phyloP scores from a whole-genome alignment of 345 rosid genomes.

The Eucalyptus cloeziana region DNA sequence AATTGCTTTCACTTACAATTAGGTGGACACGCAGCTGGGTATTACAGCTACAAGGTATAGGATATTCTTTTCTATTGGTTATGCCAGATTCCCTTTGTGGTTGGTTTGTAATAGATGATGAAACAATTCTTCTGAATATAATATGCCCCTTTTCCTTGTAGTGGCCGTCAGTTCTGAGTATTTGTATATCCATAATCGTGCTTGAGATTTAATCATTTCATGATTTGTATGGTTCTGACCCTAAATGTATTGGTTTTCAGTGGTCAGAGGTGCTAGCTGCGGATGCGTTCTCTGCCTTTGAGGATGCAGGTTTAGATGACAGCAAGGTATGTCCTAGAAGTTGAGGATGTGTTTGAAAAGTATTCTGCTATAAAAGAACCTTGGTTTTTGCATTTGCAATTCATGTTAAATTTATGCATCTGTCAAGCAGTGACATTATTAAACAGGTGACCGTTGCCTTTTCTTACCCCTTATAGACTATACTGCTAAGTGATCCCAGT shows the following conservation, averaged over 20 bases:
- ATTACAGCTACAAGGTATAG: slow-evolving; percentile 86
- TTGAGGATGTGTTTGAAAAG: background rate
- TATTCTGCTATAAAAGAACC: background rate
- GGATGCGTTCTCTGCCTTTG: slow-evolving; percentile 96
- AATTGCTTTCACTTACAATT: background rate
- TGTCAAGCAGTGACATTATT: background rate
- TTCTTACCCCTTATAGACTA: background rate
- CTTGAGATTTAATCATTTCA: background rate
- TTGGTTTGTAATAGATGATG: background rate
- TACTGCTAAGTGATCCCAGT: background rate
- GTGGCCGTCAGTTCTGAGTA: background rate
- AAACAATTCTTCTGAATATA: background rate
- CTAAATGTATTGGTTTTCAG: slow-evolving; percentile 19
- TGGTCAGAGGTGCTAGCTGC: slow-evolving; percentile 94
- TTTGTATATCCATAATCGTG: background rate
- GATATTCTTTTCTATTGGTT: background rate
- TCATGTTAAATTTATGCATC: background rate
- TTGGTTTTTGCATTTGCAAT: background rate
- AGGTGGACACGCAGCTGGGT: slow-evolving; percentile 97
- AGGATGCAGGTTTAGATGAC: slow-evolving; percentile 81
- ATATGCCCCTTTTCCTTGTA: background rate
- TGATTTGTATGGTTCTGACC: background rate
- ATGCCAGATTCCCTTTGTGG: background rate
- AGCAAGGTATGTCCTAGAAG: slow-evolving; percentile 33
- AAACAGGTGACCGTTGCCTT: background rate